Evolutionary conservation across 768 basidiomycete species (phyloP).

Genomic region (Rhodotorula sphaerocarpa): DNA sequence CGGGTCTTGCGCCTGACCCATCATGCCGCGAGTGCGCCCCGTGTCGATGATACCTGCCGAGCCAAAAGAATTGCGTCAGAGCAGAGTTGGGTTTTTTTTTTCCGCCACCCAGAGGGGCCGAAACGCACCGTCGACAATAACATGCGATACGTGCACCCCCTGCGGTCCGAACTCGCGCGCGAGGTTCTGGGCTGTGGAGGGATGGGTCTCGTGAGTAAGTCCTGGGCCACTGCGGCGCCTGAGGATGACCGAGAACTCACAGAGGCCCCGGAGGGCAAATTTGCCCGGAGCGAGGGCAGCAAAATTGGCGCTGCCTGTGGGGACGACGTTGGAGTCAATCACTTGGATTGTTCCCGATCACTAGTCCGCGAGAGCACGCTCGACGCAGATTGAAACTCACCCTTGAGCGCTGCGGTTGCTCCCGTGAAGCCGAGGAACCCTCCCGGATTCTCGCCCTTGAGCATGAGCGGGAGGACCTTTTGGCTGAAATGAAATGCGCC

Average conservation of each 20-base stretch:
- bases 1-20: not conserved
- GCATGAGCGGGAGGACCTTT: slow-evolving; percentile 12
- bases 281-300: slow-evolving; percentile 37
- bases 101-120: not conserved
- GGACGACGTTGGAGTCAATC: not conserved
- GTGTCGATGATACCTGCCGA: slow-evolving; percentile 34
- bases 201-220: fast-evolving
- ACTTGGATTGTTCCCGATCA: too few relatives aligned
- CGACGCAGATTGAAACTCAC: not conserved
- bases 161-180: slow-evolving; percentile 39
- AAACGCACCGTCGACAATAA: slow-evolving; percentile 37
- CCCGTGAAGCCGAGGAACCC: slow-evolving; percentile 39
- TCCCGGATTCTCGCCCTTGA: slow-evolving; percentile 5
- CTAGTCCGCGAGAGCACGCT: not conserved
- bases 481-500: slow-evolving; percentile 37
- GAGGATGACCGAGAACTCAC: not conserved
- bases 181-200: slow-evolving; percentile 29
- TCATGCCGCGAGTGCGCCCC: not conserved
- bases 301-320: slow-evolving; percentile 33
- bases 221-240: too few relatives aligned
- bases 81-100: too few relatives aligned
- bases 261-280: slow-evolving; percentile 31
- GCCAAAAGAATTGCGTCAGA: too few relatives aligned
- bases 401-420: slow-evolving; percentile 37
- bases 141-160: slow-evolving; percentile 38